Conservation (phyloP, 371 early-diverging fungal genomes). For the Mortierella sp. region DNA sequence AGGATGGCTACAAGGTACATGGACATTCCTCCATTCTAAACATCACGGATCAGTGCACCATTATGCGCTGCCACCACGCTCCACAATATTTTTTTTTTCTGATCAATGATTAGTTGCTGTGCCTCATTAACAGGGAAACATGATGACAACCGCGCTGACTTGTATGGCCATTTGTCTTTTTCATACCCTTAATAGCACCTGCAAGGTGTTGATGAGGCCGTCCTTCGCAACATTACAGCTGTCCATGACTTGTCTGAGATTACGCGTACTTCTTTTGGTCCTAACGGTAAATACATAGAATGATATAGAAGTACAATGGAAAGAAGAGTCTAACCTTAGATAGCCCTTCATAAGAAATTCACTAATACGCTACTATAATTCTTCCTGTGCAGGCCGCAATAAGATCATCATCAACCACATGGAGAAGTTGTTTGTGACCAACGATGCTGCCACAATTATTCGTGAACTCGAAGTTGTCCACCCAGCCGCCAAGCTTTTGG, state of each 20-base stretch:
- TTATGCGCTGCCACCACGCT: not conserved
- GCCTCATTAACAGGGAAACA: not conserved
- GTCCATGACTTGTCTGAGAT: conserved; percentile 92
- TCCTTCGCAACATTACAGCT: conserved; percentile 94
- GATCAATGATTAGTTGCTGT: conserved; percentile 14
- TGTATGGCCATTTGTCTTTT: not conserved
- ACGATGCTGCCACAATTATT: conserved; percentile 99
- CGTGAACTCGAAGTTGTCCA: conserved; percentile 98
- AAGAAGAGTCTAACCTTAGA: not conserved
- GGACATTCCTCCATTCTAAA: not conserved
- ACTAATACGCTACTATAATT: not conserved
- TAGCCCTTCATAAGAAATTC: not conserved
- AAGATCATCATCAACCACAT: conserved; percentile 99
- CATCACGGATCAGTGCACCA: not conserved
- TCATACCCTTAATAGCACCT: conserved; percentile 71
- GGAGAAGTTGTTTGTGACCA: conserved; percentile 98
- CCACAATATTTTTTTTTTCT: not conserved
- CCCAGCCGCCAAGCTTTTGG: conserved; percentile 98
- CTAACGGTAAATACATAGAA: conserved; percentile 80
- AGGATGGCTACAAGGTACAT: conserved; percentile 95
- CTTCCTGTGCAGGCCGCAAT: conserved; percentile 87
- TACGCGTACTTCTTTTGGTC: conserved; percentile 95
- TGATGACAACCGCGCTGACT: conserved; percentile 14
- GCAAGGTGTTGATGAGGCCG: conserved; percentile 97
- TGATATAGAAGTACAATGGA: too few species aligned